Percentiles rank a stretch among this genome's conserved stretches.
Conservation (phyloP, 176 grass and related monocot genomes). For the Cocos nucifera region DNA sequence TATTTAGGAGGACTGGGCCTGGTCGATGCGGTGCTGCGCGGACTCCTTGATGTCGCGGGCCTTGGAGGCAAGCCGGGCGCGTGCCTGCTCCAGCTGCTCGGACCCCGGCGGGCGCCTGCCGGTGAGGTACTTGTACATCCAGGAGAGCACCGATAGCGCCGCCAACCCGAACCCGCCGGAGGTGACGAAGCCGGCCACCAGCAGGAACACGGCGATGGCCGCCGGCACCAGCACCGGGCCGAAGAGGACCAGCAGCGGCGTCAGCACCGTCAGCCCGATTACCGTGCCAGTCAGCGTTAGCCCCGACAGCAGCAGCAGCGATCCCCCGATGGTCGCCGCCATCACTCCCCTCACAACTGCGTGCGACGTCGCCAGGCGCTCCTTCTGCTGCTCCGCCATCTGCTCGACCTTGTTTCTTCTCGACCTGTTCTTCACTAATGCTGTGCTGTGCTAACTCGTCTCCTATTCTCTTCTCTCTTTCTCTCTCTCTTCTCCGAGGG, state of each 20-base stretch:
- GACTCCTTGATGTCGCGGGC: slow-evolving; percentile 74
- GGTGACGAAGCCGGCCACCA: slow-evolving; percentile 62
- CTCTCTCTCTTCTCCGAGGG: too few relatives aligned
- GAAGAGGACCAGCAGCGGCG: slow-evolving; percentile 85
- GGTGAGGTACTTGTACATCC: slow-evolving; percentile 97
- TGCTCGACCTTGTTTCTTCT: slow-evolving; percentile 16
- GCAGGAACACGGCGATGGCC: slow-evolving; percentile 37
- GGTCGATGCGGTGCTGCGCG: slow-evolving; percentile 55
- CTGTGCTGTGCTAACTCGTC: slow-evolving; percentile 16
- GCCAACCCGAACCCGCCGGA: slow-evolving; percentile 71
- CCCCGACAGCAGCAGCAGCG: slow-evolving; percentile 72
- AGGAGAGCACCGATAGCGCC: slow-evolving; percentile 76
- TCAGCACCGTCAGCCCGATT: slow-evolving; percentile 63
- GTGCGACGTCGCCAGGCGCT: neutral
- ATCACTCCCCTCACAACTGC: slow-evolving; percentile 48
- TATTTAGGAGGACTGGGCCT: slow-evolving; percentile 35
- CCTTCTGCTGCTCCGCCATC: slow-evolving; percentile 23
- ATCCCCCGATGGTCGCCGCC: slow-evolving; percentile 49
- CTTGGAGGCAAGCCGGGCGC: slow-evolving; percentile 66
- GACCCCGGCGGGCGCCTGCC: slow-evolving; percentile 80
- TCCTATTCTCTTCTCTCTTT: neutral
- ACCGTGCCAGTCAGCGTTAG: slow-evolving; percentile 60
- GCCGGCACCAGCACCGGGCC: slow-evolving; percentile 86
- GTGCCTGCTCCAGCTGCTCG: slow-evolving; percentile 76
- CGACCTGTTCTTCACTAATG: slow-evolving; percentile 3